Evolutionary conservation across 1,284 basidiomycete species (phyloP).

Genomic region (Mycosarcoma maydis): DNA sequence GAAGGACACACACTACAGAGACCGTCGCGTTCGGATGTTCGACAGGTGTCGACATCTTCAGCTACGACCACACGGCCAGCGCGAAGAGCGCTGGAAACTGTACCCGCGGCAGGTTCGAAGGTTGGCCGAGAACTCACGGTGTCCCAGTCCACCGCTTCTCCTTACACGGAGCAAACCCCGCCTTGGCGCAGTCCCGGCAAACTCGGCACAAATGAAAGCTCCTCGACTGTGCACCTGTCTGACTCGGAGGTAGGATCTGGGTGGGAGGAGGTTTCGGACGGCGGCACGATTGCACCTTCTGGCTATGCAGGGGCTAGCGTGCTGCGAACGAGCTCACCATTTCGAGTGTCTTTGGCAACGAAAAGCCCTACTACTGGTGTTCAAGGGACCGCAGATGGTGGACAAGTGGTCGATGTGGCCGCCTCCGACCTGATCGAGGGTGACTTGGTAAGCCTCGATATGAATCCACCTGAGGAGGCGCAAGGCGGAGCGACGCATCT

Average conservation of each 20-base stretch:
- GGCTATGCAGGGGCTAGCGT: constrained; percentile 4
- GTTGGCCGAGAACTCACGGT: constrained; percentile 12
- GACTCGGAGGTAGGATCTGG: constrained; percentile 42
- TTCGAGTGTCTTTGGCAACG: background rate
- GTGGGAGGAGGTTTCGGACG: constrained; percentile 53
- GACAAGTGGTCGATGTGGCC: background rate
- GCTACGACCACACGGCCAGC: constrained; percentile 28
- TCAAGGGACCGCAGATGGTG: background rate
- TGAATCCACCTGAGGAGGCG: constrained; percentile 14
- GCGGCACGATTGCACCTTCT: constrained; percentile 37
- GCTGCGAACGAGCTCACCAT: constrained; percentile 12
- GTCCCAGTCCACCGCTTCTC: background rate
- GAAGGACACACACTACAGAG: constrained; percentile 17
- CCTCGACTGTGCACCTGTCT: constrained; percentile 34
- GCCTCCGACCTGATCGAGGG: constrained; percentile 7
- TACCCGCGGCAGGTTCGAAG: background rate
- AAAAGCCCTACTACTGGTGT: background rate
- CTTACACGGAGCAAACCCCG: background rate
- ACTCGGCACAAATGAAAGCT: constrained; percentile 34
- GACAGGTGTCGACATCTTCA: constrained; percentile 38
- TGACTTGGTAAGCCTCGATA: constrained; percentile 16
- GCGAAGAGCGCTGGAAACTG: constrained; percentile 1
- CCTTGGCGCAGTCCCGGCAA: constrained; percentile 12
- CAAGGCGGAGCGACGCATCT: background rate
- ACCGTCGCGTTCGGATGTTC: constrained; percentile 19